Evolutionary conservation across 2,329 filamentous ascomycete species (phyloP).

Genomic region (Akanthomyces lecanii): DNA sequence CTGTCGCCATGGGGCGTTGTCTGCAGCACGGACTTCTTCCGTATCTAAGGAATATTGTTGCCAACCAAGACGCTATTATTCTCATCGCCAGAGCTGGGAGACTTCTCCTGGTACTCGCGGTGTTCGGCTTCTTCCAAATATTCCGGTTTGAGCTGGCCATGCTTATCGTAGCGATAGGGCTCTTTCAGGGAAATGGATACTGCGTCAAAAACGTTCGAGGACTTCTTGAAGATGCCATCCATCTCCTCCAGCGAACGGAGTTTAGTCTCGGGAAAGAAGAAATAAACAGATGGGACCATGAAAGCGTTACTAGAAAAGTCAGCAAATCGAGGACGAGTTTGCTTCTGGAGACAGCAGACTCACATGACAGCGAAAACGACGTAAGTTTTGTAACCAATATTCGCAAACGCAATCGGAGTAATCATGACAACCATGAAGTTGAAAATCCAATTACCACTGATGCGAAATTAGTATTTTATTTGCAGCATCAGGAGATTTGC

Average conservation of each 20-base stretch:
- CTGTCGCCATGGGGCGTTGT: too few relatives aligned
- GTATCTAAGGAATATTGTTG: not conserved
- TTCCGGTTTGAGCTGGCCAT: conserved; percentile 5
- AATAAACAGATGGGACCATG: conserved; percentile 14
- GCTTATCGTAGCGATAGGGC: conserved; percentile 4
- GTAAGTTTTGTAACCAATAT: conserved; percentile 15
- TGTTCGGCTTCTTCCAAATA: conserved; percentile 10
- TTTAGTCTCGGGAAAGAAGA: conserved; percentile 15
- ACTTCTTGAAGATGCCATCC: conserved; percentile 16
- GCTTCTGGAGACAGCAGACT: not conserved
- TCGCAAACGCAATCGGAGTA: conserved; percentile 10
- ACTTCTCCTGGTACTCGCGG: conserved; percentile 5
- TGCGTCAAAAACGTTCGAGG: conserved; percentile 10
- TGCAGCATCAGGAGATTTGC: too few relatives aligned
- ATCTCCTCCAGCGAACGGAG: conserved; percentile 14
- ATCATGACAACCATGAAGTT: conserved; percentile 17
- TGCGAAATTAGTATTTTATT: not conserved
- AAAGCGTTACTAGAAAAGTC: conserved; percentile 8
- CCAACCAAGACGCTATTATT: not conserved
- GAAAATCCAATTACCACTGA: conserved; percentile 14
- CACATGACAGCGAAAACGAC: conserved; percentile 15
- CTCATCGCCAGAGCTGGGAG: conserved; percentile 12
- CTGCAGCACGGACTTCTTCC: not conserved
- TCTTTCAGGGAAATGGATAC: conserved; percentile 8
- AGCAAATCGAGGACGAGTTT: not conserved